These are phyloP conservation scores for Lichtheimia ornata DNA, from an alignment of 371 early-diverging fungal species.

Conservation along the genomic window DNA sequence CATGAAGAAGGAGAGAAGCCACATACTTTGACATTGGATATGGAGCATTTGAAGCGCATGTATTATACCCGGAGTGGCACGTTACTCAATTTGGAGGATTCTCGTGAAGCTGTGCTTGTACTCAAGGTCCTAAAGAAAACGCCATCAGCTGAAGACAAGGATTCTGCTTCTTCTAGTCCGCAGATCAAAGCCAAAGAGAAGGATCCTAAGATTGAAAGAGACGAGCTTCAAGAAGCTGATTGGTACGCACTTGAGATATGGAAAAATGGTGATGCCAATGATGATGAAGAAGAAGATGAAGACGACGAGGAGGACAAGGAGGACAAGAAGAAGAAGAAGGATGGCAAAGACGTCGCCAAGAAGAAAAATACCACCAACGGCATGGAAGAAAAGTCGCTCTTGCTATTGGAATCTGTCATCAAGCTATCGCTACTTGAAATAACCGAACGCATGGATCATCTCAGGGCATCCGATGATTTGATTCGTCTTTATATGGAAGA, in stretches of 20 bases:
- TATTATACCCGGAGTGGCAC: conserved; percentile 73
- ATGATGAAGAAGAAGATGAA: conserved; percentile 23
- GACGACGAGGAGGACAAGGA: conserved; percentile 16
- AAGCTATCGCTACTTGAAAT: conserved; percentile 65
- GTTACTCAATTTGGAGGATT: conserved; percentile 72
- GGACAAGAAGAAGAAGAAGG: conserved; percentile 6
- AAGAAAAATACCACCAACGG: not conserved
- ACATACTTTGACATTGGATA: conserved; percentile 8
- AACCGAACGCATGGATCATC: conserved; percentile 62
- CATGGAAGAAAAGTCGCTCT: conserved; percentile 32
- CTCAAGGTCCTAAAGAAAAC: conserved; percentile 49
- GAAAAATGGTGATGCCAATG: conserved; percentile 14
- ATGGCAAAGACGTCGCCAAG: not conserved
- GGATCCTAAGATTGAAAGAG: conserved; percentile 28
- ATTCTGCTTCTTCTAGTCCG: not conserved
- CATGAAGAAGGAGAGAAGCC: conserved; percentile 56
- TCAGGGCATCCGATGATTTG: conserved; percentile 72
- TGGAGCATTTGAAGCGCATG: conserved; percentile 39
- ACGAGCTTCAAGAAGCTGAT: conserved; percentile 33
- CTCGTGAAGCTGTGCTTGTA: conserved; percentile 69
- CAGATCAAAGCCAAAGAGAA: conserved; percentile 25
- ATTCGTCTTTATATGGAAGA: conserved; percentile 56
- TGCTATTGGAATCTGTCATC: conserved; percentile 69
- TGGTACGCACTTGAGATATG: conserved; percentile 49
- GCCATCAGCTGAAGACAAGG: not conserved